A percentile compares a stretch with the other conserved stretches of the same genome.
These are phyloP conservation scores for Hanseniaspora thailandica DNA, from an alignment of 805 yeast species.

Conservation along the genomic window DNA sequence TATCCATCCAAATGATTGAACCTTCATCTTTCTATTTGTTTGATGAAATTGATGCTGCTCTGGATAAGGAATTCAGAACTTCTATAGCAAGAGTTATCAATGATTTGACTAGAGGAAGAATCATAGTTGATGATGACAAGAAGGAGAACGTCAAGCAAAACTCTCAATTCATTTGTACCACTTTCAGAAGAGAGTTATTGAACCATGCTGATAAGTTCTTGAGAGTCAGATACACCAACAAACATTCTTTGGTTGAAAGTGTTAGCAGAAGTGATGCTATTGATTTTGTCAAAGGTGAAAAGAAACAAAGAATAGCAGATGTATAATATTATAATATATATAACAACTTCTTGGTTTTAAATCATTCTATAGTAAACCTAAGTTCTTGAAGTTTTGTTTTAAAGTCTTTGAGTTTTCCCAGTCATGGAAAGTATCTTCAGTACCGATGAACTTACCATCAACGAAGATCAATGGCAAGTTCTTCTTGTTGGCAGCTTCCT, in stretches of 20 bases:
- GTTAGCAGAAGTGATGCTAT: slow-evolving; percentile 64
- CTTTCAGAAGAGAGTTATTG: slow-evolving; percentile 87
- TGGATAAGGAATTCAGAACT: slow-evolving; percentile 82
- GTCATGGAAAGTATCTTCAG: slow-evolving; percentile 26
- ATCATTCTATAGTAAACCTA: slow-evolving; percentile 21
- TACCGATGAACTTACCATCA: slow-evolving; percentile 28
- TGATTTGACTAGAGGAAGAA: slow-evolving; percentile 37
- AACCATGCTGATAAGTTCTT: slow-evolving; percentile 75
- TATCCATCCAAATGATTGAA: slow-evolving; percentile 88
- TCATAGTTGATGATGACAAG: not conserved
- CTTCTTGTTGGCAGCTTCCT: slow-evolving; percentile 23
- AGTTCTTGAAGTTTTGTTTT: slow-evolving; percentile 22
- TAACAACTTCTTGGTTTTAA: not conserved
- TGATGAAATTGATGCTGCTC: slow-evolving; percentile 93
- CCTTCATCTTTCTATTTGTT: slow-evolving; percentile 95
- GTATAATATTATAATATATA: slow-evolving; percentile 16
- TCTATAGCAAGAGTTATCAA: slow-evolving; percentile 71
- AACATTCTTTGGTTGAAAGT: slow-evolving; percentile 65
- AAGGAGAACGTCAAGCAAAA: not conserved
- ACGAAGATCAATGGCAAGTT: slow-evolving; percentile 28
- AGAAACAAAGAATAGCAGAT: slow-evolving; percentile 21
- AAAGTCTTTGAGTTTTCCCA: slow-evolving; percentile 23
- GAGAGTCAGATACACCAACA: slow-evolving; percentile 75
- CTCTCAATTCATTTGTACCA: slow-evolving; percentile 93
- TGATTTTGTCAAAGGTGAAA: slow-evolving; percentile 61